phyloP scores from a whole-genome alignment of 1,284 basidiomycete species.

The Stygiomarasmius scandens region DNA sequence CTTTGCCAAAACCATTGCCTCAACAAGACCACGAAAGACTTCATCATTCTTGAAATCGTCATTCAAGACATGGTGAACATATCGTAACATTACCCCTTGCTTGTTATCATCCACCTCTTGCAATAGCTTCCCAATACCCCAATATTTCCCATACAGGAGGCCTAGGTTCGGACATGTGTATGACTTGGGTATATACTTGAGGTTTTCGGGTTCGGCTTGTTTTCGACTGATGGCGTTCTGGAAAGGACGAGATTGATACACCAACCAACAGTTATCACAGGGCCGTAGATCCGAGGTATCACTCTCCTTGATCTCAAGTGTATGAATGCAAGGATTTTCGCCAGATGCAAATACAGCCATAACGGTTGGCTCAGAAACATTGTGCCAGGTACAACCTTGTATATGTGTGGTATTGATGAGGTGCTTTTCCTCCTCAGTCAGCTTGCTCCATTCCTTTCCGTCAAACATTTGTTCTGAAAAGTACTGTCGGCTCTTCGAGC shows the following conservation, averaged over 20 bases:
- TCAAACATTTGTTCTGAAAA: not conserved
- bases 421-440: not conserved
- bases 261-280: not conserved
- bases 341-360: constrained; percentile 1
- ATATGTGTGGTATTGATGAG: not conserved
- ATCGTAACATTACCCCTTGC: not conserved
- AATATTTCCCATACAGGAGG: no score
- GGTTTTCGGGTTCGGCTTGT: no score
- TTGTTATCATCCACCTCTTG: not conserved
- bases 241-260: not conserved
- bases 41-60: not conserved
- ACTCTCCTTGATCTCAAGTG: not conserved
- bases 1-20: not conserved
- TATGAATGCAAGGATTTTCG: not conserved
- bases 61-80: constrained; percentile 1
- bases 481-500: not conserved
- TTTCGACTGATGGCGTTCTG: no score
- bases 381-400: constrained; percentile 1
- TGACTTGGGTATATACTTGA: no score
- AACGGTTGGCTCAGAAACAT: not conserved
- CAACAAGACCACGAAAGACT: not conserved
- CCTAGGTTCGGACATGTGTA: no score
- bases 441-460: not conserved
- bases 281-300: not conserved
- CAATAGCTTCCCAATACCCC: no score